Conservation (phyloP, 2,329 filamentous ascomycete species). For the Pezicula neosporulosa region DNA sequence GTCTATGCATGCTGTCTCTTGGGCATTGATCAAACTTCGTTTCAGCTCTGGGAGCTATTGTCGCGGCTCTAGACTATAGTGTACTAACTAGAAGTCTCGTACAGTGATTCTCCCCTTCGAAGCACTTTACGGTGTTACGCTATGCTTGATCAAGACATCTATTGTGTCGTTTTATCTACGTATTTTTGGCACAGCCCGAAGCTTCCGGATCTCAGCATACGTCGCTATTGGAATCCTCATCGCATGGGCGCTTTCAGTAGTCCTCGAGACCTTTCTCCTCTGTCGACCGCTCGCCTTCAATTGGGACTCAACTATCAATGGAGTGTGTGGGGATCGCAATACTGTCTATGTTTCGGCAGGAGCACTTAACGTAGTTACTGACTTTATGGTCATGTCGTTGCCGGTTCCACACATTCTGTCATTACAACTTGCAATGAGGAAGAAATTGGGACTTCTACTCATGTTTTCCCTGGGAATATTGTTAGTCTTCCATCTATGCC, state of each 20-base stretch:
- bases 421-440: slow-evolving; percentile 29
- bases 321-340: background rate
- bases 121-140: slow-evolving; percentile 5
- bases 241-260: slow-evolving; percentile 1
- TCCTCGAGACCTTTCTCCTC: slow-evolving; percentile 9
- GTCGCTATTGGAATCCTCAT: slow-evolving; percentile 3
- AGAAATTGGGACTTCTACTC: slow-evolving; percentile 29
- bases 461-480: slow-evolving; percentile 32
- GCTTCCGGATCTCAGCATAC: slow-evolving; percentile 8
- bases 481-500: slow-evolving; percentile 10
- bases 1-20: too few species aligned
- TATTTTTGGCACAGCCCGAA: slow-evolving; percentile 6
- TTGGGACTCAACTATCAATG: slow-evolving; percentile 7
- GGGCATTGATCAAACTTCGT: too few species aligned
- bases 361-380: slow-evolving; percentile 29
- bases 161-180: slow-evolving; percentile 8
- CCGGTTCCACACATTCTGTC: slow-evolving; percentile 29
- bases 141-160: slow-evolving; percentile 6
- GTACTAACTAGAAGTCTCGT: background rate
- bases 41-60: too few species aligned
- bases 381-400: slow-evolving; percentile 29
- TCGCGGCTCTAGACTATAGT: background rate
- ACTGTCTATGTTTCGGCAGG: slow-evolving; percentile 6
- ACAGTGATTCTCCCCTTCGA: slow-evolving; percentile 6
- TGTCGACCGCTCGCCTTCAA: slow-evolving; percentile 11